These are phyloP conservation scores for Apiotrichum mycotoxinovorans DNA, from an alignment of 1,284 basidiomycete species.

Conservation along the genomic window DNA sequence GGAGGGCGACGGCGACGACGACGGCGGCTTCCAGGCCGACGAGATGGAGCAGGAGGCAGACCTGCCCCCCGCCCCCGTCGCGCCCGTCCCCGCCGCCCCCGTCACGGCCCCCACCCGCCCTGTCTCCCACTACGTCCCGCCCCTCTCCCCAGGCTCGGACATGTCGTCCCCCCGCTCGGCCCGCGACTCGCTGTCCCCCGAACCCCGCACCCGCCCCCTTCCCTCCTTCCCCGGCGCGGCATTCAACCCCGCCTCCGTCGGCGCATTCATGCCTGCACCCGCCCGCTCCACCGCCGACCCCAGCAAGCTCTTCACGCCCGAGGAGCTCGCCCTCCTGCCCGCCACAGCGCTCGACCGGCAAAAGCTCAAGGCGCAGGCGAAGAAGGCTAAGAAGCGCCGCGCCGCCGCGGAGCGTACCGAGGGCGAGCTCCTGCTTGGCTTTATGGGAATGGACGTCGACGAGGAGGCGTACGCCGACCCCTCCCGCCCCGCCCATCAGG, in stretches of 20 bases:
- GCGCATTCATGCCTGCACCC: conserved; percentile 6
- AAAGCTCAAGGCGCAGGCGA: conserved; percentile 39
- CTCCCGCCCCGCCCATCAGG: neutral
- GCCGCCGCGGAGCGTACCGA: conserved; percentile 40
- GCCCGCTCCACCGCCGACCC: conserved; percentile 11
- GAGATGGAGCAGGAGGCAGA: conserved; percentile 19
- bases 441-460: conserved; percentile 44
- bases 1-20: conserved; percentile 39
- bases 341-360: conserved; percentile 34
- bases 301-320: conserved; percentile 38
- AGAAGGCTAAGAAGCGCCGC: conserved; percentile 46
- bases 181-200: conserved; percentile 11
- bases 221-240: neutral
- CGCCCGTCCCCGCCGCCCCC: neutral
- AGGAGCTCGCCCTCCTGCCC: conserved; percentile 42
- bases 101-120: neutral
- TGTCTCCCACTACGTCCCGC: conserved; percentile 1
- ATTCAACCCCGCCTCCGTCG: neutral
- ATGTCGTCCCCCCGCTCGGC: conserved; percentile 5
- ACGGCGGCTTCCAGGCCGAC: conserved; percentile 18
- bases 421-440: conserved; percentile 41
- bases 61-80: neutral
- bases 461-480: conserved; percentile 8
- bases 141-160: conserved; percentile 9
- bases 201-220: conserved; percentile 3